Base-by-base conservation (phyloP, 768 basidiomycete species). In the Auricularia sp. region DNA sequence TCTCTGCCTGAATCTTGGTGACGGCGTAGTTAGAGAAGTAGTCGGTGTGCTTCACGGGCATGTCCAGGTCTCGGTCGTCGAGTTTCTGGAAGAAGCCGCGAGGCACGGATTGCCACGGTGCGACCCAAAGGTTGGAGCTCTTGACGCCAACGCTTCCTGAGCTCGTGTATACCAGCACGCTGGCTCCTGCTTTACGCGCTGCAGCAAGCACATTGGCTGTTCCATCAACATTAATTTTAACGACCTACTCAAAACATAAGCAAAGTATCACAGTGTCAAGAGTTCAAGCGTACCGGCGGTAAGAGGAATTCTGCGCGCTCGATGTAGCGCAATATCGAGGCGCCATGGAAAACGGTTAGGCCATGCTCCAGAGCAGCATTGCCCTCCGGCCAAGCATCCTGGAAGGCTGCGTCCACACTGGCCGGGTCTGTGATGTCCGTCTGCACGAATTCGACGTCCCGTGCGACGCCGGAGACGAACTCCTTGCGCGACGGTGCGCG, bases 21-120 rank as follows among this genome's bases (percentile, higher is more conserved):
- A 76, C 81, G 0, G 89, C 88, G 65, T 92, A 92, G 71, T 91
- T 92, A 13, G 89, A 91, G 74, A 89, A 90, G 72, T 85, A 88
- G 13, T 86, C 78, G 14, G 80, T 74, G 68, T 88, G 86, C 3
- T 71, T 75, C 69, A 77, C 81, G 8, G 87, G 86, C 1, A 83
- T 68, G 13, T 72, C 69, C 33, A 64, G 67, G 59, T 89, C 85
- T 10, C 34, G 56, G 70, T 90, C 89, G 63, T 81, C 80, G 65
- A 88, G 77, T 3, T 81, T 75, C 72, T 92, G 90, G 7, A 87
- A 79, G 68, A 85, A 85, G 67, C 76, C 73, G 34, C 77, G 68
- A 0, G 88, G 86, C 65, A 77, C 79, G 34, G 64, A 78, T 75
- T 90, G 82, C 90, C 90, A 92, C 2, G 89, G 90, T 85, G 86